Conservation (phyloP, 1,284 basidiomycete species). For the Moesziomyces globuligerus region DNA sequence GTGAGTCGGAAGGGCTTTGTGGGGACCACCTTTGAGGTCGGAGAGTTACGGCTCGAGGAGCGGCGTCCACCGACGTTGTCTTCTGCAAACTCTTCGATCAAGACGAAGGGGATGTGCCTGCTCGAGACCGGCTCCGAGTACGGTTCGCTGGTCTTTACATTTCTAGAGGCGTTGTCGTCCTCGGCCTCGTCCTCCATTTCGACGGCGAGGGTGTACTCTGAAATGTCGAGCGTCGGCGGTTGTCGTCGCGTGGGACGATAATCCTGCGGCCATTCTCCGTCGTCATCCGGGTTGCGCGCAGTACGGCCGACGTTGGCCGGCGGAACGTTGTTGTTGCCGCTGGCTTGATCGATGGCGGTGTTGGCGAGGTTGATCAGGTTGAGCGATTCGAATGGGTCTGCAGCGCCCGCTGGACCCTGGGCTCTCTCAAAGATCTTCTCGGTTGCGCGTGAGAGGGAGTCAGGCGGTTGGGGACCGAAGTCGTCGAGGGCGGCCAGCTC, state of each 20-base stretch:
- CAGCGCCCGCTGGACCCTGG: constrained; percentile 1
- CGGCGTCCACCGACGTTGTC: neutral
- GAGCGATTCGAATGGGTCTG: constrained; percentile 17
- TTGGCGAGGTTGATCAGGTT: constrained; percentile 21
- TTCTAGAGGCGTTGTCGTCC: neutral
- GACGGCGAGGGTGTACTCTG: constrained; percentile 3
- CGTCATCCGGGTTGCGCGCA: constrained; percentile 1
- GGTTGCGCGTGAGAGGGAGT: constrained; percentile 5
- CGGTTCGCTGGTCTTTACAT: neutral
- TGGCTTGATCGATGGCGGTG: constrained; percentile 10
- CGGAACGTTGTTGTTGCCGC: neutral
- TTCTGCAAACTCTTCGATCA: constrained; percentile 13
- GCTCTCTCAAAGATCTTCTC: constrained; percentile 13
- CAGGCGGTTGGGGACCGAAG: constrained; percentile 2
- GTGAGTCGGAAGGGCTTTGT: neutral
- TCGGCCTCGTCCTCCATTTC: neutral
- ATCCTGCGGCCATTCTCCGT: constrained; percentile 20
- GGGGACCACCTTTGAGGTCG: neutral
- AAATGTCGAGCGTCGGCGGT: constrained; percentile 18
- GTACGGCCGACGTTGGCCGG: neutral
- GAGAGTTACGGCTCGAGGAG: neutral
- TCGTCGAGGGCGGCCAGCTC: constrained; percentile 4
- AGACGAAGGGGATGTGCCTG: constrained; percentile 9
- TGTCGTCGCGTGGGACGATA: constrained; percentile 12
- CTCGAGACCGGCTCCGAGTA: neutral